Evolutionary conservation across 768 basidiomycete species (phyloP).

Genomic region (Glaciozyma martinii): DNA sequence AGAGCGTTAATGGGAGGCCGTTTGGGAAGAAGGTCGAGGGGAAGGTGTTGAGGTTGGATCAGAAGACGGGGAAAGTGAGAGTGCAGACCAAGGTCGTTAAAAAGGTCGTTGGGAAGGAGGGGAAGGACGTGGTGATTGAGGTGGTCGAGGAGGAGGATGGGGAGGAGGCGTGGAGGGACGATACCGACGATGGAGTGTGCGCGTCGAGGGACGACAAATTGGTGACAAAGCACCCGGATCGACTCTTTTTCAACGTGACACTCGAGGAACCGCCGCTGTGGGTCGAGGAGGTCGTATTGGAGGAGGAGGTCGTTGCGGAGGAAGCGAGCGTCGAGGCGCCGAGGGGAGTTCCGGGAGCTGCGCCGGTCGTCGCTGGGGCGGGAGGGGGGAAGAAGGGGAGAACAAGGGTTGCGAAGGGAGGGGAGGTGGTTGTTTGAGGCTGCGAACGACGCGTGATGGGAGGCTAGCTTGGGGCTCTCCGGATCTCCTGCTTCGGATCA

Average conservation of each 20-base stretch:
- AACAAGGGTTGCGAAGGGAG: slow-evolving; percentile 1
- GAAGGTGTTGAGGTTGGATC: slow-evolving; percentile 19
- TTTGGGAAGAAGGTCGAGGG: slow-evolving; percentile 1
- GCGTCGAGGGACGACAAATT: too few species aligned
- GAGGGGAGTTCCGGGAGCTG: not conserved
- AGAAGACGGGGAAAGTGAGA: slow-evolving; percentile 23
- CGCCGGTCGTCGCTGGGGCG: not conserved
- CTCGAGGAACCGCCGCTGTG: not conserved
- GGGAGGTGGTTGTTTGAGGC: not conserved
- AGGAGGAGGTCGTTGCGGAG: too few species aligned
- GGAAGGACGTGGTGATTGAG: not conserved
- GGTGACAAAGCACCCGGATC: not conserved
- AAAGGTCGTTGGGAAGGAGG: not conserved
- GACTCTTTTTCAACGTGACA: not conserved
- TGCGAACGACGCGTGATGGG: too few species aligned
- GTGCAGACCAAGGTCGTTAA: slow-evolving; percentile 10
- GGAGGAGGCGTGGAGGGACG: slow-evolving; percentile 2
- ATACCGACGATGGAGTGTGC: slow-evolving; percentile 1
- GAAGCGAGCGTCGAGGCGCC: not conserved
- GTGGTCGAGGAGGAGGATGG: slow-evolving; percentile 1
- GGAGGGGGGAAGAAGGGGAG: slow-evolving; percentile 7
- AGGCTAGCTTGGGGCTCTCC: too few species aligned
- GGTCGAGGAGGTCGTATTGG: not conserved
- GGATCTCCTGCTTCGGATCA: too few species aligned
- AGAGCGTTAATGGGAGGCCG: not conserved